These are phyloP conservation scores for Fusarium buxicola DNA, from an alignment of 2,329 filamentous ascomycete genomes.

Conservation along the genomic window DNA sequence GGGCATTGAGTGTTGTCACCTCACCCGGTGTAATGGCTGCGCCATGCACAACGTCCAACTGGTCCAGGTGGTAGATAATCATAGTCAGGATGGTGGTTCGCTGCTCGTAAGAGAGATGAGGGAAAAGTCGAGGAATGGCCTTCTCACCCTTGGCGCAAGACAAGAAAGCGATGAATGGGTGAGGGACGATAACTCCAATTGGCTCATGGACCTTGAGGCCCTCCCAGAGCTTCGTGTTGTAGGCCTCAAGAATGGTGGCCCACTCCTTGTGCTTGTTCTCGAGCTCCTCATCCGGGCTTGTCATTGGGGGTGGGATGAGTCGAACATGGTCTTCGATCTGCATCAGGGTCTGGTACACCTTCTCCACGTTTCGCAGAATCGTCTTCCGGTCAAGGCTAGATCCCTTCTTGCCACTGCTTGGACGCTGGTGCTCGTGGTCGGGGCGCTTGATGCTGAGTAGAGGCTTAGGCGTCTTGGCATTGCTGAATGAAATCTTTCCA, in stretches of 20 bases:
- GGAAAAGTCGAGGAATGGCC: constrained; percentile 93
- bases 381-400: constrained; percentile 81
- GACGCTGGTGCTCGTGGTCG: constrained; percentile 72
- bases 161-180: constrained; percentile 96
- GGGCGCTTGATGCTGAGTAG: constrained; percentile 93
- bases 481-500: constrained; percentile 99
- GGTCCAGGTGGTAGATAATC: constrained; percentile 92
- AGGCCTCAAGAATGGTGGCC: constrained; percentile 66
- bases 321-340: constrained; percentile 93
- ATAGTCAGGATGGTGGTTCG: constrained; percentile 95
- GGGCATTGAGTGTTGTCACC: constrained; percentile 75
- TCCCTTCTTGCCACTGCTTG: constrained; percentile 60
- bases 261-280: constrained; percentile 83
- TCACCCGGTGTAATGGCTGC: constrained; percentile 81
- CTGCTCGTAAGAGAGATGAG: constrained; percentile 91
- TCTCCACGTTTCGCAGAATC: constrained; percentile 87
- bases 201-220: constrained; percentile 94
- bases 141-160: constrained; percentile 97
- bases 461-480: constrained; percentile 96
- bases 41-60: constrained; percentile 87
- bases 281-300: constrained; percentile 72
- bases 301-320: constrained; percentile 73
- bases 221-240: constrained; percentile 86
- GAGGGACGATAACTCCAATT: constrained; percentile 79
- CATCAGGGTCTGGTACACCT: constrained; percentile 89